Evolutionary conservation across 2,329 filamentous ascomycete genomes (phyloP).

Genomic region (Ophiostoma australiae): DNA sequence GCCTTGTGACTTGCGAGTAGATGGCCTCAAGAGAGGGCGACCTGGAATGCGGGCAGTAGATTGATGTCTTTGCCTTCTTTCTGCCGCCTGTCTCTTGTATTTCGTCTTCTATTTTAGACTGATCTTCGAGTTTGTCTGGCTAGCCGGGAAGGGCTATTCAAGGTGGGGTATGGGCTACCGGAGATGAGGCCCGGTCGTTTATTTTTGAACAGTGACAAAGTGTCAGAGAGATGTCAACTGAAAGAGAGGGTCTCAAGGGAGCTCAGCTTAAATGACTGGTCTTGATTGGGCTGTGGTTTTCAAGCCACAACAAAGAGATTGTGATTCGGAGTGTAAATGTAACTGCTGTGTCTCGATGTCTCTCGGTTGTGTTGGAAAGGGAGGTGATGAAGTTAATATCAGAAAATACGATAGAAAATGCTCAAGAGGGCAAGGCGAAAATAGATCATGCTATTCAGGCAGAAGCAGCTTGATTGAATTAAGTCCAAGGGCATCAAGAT

Average conservation of each 20-base stretch:
- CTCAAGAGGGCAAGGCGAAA: not conserved
- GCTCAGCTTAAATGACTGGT: not conserved
- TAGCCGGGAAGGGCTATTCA: not conserved
- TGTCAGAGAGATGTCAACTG: not conserved
- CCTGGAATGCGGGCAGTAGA: not conserved
- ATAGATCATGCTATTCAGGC: not conserved
- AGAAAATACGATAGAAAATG: not conserved
- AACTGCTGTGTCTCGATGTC: not conserved
- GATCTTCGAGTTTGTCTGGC: not conserved
- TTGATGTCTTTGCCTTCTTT: not conserved
- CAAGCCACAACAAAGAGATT: not conserved
- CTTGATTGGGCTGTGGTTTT: not conserved
- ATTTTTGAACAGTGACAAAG: not conserved
- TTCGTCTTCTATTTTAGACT: not conserved
- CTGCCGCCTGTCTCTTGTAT: not conserved
- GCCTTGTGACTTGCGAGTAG: not conserved
- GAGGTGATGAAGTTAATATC: not conserved
- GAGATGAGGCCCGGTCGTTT: constrained; percentile 7
- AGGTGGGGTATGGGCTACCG: not conserved
- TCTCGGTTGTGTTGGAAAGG: not conserved
- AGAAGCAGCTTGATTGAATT: not conserved
- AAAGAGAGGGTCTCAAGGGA: not conserved
- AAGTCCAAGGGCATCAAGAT: not conserved
- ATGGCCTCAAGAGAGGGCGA: not conserved
- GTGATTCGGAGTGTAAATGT: not conserved